Evolutionary conservation across 805 yeast species (phyloP).

Genomic region (Saccharomycopsis babjevae): DNA sequence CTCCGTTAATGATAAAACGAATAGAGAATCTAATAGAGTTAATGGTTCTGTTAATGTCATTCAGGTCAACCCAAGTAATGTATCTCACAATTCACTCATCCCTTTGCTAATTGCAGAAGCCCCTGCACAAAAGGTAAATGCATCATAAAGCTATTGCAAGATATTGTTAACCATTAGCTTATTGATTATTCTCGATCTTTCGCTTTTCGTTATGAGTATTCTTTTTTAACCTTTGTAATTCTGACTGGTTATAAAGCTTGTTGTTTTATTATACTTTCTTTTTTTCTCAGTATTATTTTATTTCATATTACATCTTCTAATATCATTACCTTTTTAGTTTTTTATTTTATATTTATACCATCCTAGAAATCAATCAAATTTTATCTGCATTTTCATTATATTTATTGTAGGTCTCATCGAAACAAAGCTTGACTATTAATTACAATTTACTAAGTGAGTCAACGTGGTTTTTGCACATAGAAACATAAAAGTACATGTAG

Average conservation of each 20-base stretch:
- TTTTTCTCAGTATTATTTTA: not conserved
- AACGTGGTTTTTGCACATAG: not conserved
- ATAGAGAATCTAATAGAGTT: slow-evolving; percentile 1
- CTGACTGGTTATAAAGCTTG: too few relatives aligned
- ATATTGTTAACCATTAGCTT: not conserved
- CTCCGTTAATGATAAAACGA: slow-evolving; percentile 3
- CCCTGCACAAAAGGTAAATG: slow-evolving; percentile 21
- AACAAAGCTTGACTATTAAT: too few relatives aligned
- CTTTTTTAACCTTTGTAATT: not conserved
- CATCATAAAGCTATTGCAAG: slow-evolving; percentile 1
- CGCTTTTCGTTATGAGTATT: not conserved
- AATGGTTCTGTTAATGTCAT: not conserved
- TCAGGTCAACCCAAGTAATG: not conserved
- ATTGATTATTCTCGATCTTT: not conserved
- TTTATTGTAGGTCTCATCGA: not conserved
- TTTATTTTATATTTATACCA: not conserved
- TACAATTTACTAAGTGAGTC: too few relatives aligned
- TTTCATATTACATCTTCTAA: not conserved
- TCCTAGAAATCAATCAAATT: not conserved
- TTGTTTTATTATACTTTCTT: not conserved
- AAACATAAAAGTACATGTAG: not conserved
- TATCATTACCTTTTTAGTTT: not conserved
- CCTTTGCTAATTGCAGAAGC: slow-evolving; percentile 29
- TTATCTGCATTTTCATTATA: not conserved
- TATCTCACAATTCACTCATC: slow-evolving; percentile 17